Evolutionary conservation across 768 basidiomycete genomes (phyloP), one percentile per base, ranked within the genome.

Genomic region (Dioszegia hungarica): DNA sequence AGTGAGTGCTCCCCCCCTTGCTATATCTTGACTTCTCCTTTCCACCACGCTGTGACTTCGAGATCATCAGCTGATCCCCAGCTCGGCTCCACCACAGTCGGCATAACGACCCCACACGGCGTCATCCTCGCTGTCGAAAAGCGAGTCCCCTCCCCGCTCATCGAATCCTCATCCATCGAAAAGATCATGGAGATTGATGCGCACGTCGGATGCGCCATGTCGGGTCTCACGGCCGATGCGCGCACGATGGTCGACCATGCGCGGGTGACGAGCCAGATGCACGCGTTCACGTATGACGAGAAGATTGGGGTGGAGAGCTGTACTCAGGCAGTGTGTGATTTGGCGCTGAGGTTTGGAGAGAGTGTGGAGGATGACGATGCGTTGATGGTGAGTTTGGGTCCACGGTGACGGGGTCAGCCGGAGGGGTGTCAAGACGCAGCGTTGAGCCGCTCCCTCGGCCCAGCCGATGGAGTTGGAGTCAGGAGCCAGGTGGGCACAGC

Each of bases 171-270:
- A 61, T 93, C 92, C 54, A 92, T 99, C 72, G 94, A 99, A 77
- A 98, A 98, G 82, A 98, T 98, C 75, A 97, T 99, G 94, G 95
- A 99, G 80, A 98, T 99, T 70, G 95, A 98, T 79, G 64, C 77
- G 12, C 95, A 99, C 79, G 85, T 99, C 58, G 95, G 92, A 10
- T 97, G 93, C 67, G 95, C 95, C 56, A 97, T 98, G 93, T 93
- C 90, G 43, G 81, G 81, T 29, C 82, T 99, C 60, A 95, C 91
- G 54, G 94, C 95, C 54, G 95, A 99, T 78, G 94, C 95, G 41
- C 85, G 95, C 61, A 99, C 95, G 45, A 99, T 99, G 89, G 90
- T 99, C 77, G 95, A 99, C 82, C 95, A 99, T 74, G 95, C 95
- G 25, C 84, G 95, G 59, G 93, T 99, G 56, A 98, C 95, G 5